Evolutionary conservation across 805 yeast genomes (phyloP).

Genomic region (Ogataea ganodermae): DNA sequence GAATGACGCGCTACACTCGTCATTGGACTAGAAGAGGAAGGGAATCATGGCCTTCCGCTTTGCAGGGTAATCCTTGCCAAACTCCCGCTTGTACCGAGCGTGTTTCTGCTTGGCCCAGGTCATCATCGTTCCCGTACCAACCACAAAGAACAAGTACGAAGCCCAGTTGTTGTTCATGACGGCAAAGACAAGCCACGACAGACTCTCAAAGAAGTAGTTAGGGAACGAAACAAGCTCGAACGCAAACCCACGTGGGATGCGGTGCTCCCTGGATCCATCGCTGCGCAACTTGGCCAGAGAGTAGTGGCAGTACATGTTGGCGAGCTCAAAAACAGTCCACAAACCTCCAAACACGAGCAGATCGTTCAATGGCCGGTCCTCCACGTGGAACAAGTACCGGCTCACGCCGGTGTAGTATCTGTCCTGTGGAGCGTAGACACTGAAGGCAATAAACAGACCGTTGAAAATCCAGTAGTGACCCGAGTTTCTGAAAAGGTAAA

Average conservation of each 20-base stretch:
- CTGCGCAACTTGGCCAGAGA: conserved; percentile 62
- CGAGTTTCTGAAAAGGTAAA: conserved; percentile 85
- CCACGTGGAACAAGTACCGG: conserved; percentile 45
- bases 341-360: conserved; percentile 40
- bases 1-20: no score
- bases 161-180: conserved; percentile 77
- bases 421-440: conserved; percentile 35
- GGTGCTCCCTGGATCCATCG: conserved; percentile 57
- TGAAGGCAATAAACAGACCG: conserved; percentile 51
- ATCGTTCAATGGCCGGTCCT: conserved; percentile 38
- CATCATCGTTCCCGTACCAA: conserved; percentile 82
- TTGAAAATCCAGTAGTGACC: conserved; percentile 92
- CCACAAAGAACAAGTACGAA: conserved; percentile 66
- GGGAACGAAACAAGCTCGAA: conserved; percentile 86
- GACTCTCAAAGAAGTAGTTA: conserved; percentile 85
- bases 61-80: conserved; percentile 78
- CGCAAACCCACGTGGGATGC: conserved; percentile 81
- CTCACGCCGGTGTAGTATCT: conserved; percentile 23
- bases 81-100: conserved; percentile 60
- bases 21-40: conserved; percentile 52
- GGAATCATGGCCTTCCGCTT: conserved; percentile 82
- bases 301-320: conserved; percentile 73
- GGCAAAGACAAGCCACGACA: conserved; percentile 73
- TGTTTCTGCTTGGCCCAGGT: conserved; percentile 91
- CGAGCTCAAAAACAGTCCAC: conserved; percentile 63